These are phyloP conservation scores for Athelia sp. DNA, from an alignment of 1,284 basidiomycete species.

Conservation along the genomic window DNA sequence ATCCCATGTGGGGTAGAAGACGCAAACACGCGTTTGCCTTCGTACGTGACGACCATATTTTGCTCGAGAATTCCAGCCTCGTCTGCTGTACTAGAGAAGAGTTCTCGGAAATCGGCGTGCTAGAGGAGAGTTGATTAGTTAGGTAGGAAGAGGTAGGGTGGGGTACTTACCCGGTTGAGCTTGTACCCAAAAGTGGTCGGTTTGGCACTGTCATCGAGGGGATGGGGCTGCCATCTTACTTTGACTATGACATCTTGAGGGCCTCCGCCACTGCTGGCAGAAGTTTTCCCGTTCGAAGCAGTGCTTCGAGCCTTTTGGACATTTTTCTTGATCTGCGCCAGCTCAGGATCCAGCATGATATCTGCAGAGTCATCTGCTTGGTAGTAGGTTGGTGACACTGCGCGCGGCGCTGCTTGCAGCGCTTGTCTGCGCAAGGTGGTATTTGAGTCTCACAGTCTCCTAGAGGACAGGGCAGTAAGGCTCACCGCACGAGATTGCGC, in stretches of 20 bases:
- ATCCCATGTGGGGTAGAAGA: constrained; percentile 63
- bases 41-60: constrained; percentile 53
- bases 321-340: constrained; percentile 45
- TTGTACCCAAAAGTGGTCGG: constrained; percentile 43
- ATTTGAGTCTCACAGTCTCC: constrained; percentile 3
- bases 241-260: constrained; percentile 44
- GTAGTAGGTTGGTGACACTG: constrained; percentile 37
- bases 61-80: constrained; percentile 42
- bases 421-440: constrained; percentile 31
- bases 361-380: constrained; percentile 44
- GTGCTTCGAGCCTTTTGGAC: constrained; percentile 20
- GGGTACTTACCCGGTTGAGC: constrained; percentile 50
- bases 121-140: constrained; percentile 19
- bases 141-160: not conserved
- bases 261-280: constrained; percentile 21
- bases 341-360: constrained; percentile 54
- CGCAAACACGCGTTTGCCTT: constrained; percentile 57
- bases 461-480: no score
- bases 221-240: constrained; percentile 63
- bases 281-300: constrained; percentile 16
- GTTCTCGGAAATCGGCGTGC: constrained; percentile 55
- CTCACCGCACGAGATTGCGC: constrained; percentile 53
- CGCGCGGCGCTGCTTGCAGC: constrained; percentile 33
- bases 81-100: constrained; percentile 63
- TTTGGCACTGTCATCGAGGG: constrained; percentile 36